phyloP scores from a whole-genome alignment of 345 rosid genomes.

The Pistacia integerrima region DNA sequence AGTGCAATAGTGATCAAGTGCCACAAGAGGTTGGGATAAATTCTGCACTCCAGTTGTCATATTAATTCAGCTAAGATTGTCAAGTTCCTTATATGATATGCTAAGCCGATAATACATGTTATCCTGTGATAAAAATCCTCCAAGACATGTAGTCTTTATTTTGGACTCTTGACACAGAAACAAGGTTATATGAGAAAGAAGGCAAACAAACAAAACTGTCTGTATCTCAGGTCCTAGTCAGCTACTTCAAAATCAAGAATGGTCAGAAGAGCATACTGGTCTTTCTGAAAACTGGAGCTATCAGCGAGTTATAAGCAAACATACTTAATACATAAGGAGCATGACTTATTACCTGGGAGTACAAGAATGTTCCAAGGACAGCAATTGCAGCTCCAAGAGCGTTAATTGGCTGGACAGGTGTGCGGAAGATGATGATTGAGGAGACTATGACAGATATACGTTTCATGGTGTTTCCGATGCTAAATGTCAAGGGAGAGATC shows the following conservation, averaged over 20 bases:
- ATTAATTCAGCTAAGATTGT: not conserved
- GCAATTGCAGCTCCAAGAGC: slow-evolving; percentile 98
- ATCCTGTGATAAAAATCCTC: not conserved
- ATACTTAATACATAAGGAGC: not conserved
- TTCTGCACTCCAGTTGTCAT: not conserved
- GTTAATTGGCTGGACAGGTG: slow-evolving; percentile 92
- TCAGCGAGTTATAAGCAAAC: not conserved
- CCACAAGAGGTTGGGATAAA: not conserved
- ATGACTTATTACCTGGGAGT: slow-evolving; percentile 73
- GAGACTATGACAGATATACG: slow-evolving; percentile 96
- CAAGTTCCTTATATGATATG: not conserved
- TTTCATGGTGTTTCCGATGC: slow-evolving; percentile 97
- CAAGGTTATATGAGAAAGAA: not conserved
- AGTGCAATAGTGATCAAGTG: not conserved
- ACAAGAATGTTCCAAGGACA: slow-evolving; percentile 91
- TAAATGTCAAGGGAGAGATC: slow-evolving; percentile 95
- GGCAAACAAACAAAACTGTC: not conserved
- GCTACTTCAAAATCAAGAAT: not conserved
- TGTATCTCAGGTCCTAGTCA: not conserved
- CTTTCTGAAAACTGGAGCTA: slow-evolving; percentile 1
- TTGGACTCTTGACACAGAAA: not conserved
- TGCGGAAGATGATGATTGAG: slow-evolving; percentile 95
- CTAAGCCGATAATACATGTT: not conserved
- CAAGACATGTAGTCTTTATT: not conserved
- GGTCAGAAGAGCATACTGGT: slow-evolving; percentile 22